Conservation (phyloP, 352 stramenopile genomes). For the Phytopythium sindhum region DNA sequence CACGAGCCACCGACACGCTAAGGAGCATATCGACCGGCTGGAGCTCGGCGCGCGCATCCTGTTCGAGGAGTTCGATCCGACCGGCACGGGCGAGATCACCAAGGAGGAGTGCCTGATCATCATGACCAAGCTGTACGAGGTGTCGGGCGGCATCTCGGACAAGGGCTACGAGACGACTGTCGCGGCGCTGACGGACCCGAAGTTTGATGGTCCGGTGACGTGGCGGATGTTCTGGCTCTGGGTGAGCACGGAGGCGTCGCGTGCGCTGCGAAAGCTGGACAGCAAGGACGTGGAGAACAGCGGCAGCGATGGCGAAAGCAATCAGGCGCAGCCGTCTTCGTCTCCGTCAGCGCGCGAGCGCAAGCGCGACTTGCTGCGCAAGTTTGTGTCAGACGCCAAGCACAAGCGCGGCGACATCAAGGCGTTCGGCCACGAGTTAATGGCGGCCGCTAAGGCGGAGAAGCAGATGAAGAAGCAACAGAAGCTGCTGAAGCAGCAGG, state of each 20-base stretch:
- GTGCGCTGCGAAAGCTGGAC: constrained; percentile 62
- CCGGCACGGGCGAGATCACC: constrained; percentile 53
- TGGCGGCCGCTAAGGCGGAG: constrained; percentile 8
- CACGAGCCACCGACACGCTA: constrained; percentile 67
- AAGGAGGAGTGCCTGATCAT: constrained; percentile 70
- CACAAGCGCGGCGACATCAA: constrained; percentile 18
- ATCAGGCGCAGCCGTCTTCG: neutral
- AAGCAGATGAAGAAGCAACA: constrained; percentile 4
- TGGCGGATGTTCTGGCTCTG: constrained; percentile 88
- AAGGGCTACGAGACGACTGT: constrained; percentile 58
- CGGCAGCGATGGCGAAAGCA: constrained; percentile 30
- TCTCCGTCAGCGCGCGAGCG: constrained; percentile 1
- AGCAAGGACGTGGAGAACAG: constrained; percentile 44
- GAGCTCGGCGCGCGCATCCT: constrained; percentile 78
- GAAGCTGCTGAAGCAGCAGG: constrained; percentile 1
- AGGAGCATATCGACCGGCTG: constrained; percentile 82
- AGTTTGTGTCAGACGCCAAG: constrained; percentile 35
- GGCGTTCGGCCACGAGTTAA: constrained; percentile 5
- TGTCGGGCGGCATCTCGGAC: constrained; percentile 64
- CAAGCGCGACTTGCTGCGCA: constrained; percentile 11
- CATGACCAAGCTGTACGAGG: constrained; percentile 75
- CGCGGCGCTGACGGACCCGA: constrained; percentile 50
- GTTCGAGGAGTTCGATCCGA: constrained; percentile 81
- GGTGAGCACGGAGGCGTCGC: constrained; percentile 77
- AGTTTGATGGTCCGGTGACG: constrained; percentile 63